These are phyloP conservation scores for Stylosanthes scabra DNA, from an alignment of 331 rosid genomes.

Conservation along the genomic window DNA sequence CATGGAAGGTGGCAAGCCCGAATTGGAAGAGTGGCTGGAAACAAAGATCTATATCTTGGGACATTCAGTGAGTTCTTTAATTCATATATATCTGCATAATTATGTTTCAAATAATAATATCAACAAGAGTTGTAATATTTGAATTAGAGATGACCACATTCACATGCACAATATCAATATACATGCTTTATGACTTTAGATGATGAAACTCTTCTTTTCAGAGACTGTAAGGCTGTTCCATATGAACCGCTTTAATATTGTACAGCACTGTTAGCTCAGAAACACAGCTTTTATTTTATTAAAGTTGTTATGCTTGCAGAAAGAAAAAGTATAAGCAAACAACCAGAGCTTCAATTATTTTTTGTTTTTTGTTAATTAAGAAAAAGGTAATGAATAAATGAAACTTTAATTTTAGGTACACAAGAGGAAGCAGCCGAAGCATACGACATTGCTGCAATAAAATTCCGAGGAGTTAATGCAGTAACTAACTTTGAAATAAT, in stretches of 20 bases:
- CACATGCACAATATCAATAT: background rate
- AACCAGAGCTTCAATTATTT: constrained; percentile 13
- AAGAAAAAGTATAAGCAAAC: background rate
- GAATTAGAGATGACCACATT: constrained; percentile 11
- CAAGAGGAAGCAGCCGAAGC: constrained; percentile 99
- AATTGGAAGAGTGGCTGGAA: constrained; percentile 93
- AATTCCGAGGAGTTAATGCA: constrained; percentile 82
- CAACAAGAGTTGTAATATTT: constrained; percentile 5
- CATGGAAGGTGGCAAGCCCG: constrained; percentile 98
- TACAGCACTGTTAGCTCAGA: constrained; percentile 20
- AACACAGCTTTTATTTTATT: constrained; percentile 36
- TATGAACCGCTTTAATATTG: constrained; percentile 38
- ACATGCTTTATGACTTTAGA: too few relatives aligned
- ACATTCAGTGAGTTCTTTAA: constrained; percentile 75
- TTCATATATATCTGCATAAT: background rate
- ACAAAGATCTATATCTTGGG: constrained; percentile 94
- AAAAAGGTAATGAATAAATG: constrained; percentile 21
- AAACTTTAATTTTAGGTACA: constrained; percentile 63
- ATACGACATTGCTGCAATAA: constrained; percentile 88
- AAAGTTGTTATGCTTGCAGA: constrained; percentile 38
- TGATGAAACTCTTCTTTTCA: constrained; percentile 42
- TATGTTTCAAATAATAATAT: constrained; percentile 36
- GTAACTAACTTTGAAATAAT: constrained; percentile 88
- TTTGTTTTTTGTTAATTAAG: too few relatives aligned
- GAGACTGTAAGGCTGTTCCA: constrained; percentile 33